phyloP scores from a whole-genome alignment of 345 rosid genomes.

The Geranium brycei region DNA sequence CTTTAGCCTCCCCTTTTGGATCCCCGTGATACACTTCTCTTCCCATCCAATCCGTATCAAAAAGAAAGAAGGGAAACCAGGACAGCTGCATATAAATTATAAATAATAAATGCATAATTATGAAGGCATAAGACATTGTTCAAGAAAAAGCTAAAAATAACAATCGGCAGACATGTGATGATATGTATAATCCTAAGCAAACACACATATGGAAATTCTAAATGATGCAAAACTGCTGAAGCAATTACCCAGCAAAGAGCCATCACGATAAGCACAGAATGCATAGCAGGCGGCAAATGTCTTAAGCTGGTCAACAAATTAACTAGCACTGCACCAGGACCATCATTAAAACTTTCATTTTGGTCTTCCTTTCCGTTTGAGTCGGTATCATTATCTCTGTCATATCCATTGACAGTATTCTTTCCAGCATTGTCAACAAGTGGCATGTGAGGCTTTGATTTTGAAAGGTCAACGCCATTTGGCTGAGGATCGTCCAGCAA shows the following conservation, averaged over 20 bases:
- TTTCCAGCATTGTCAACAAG: slow-evolving; percentile 19
- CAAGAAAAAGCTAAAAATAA: background rate
- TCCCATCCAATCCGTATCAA: slow-evolving; percentile 99
- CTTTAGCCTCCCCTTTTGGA: slow-evolving; percentile 52
- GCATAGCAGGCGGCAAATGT: slow-evolving; percentile 89
- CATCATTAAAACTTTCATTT: slow-evolving; percentile 44
- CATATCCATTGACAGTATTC: slow-evolving; percentile 22
- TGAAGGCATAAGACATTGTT: background rate
- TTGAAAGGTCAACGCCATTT: slow-evolving; percentile 37
- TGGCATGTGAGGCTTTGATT: slow-evolving; percentile 22
- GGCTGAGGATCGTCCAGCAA: slow-evolving; percentile 43
- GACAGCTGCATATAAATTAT: slow-evolving; percentile 53
- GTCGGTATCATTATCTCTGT: slow-evolving; percentile 27
- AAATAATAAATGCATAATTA: slow-evolving; percentile 5
- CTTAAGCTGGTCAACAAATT: slow-evolving; percentile 90
- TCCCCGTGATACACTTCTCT: slow-evolving; percentile 92
- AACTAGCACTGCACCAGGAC: slow-evolving; percentile 87
- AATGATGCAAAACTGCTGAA: background rate
- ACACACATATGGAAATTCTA: background rate
- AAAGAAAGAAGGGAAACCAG: slow-evolving; percentile 96
- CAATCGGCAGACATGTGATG: background rate
- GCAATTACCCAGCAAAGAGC: slow-evolving; percentile 89
- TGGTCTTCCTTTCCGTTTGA: slow-evolving; percentile 26
- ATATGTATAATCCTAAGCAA: background rate
- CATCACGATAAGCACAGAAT: slow-evolving; percentile 81